Evolutionary conservation across 306 rosid species (phyloP).

Genomic region (Prosopis cineraria): DNA sequence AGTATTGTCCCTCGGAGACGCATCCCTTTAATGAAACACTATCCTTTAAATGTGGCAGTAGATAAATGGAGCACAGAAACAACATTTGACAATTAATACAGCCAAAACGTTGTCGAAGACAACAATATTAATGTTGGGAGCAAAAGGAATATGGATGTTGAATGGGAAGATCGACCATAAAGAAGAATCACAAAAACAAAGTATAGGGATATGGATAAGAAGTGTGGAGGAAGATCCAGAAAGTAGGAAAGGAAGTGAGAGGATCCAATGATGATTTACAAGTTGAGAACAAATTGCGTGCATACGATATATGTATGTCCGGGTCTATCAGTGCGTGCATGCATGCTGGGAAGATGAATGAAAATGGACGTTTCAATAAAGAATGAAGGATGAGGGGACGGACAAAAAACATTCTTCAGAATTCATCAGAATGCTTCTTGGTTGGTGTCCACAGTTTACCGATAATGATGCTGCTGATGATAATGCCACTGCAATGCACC

Average conservation of each 20-base stretch:
- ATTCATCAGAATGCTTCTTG: conserved; percentile 18
- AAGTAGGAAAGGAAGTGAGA: background rate
- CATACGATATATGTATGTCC: too few species aligned
- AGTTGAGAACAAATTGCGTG: conserved; percentile 30
- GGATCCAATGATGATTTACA: background rate
- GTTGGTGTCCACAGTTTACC: too few species aligned
- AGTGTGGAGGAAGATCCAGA: background rate
- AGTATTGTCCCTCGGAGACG: background rate
- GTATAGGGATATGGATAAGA: too few species aligned
- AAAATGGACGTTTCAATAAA: conserved; percentile 54
- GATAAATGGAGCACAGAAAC: too few species aligned
- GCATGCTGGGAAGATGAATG: conserved; percentile 23
- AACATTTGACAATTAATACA: too few species aligned
- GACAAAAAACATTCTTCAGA: conserved; percentile 31
- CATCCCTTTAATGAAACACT: background rate
- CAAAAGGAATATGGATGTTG: background rate
- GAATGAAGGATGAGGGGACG: background rate
- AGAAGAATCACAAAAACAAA: too few species aligned
- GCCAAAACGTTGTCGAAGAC: too few species aligned
- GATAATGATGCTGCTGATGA: too few species aligned
- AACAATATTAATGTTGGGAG: background rate
- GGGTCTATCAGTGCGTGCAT: too few species aligned
- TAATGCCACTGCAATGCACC: too few species aligned
- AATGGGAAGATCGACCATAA: background rate
- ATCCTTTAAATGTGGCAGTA: too few species aligned